These are phyloP conservation scores for Arthromyces matolae DNA, from an alignment of 768 basidiomycete species.

Conservation along the genomic window DNA sequence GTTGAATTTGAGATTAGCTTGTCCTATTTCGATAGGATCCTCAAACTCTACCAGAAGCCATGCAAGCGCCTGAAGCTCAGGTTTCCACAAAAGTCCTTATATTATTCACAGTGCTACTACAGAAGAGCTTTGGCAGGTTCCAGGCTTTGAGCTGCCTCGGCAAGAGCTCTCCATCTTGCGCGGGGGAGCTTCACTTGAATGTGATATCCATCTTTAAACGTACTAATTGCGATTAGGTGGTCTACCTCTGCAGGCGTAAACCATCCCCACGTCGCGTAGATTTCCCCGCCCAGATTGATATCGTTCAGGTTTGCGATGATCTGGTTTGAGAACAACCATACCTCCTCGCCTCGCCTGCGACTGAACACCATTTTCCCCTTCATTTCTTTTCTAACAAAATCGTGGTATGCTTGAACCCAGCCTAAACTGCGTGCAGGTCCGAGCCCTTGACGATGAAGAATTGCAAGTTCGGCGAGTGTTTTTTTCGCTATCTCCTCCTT, in stretches of 20 bases:
- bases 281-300: slow-evolving; percentile 1
- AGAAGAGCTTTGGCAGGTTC: no score
- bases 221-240: background rate
- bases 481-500: background rate
- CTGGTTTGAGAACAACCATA: background rate
- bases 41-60: slow-evolving; percentile 83
- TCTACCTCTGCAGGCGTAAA: background rate
- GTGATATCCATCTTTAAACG: slow-evolving; percentile 3
- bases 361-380: background rate
- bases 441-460: slow-evolving; percentile 2
- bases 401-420: slow-evolving; percentile 2
- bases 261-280: background rate
- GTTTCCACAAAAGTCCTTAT: no score
- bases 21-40: slow-evolving; percentile 89
- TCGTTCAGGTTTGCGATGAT: background rate
- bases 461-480: slow-evolving; percentile 3
- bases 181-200: background rate
- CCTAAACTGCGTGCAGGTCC: background rate
- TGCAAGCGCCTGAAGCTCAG: slow-evolving; percentile 66
- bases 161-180: background rate
- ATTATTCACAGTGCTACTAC: no score
- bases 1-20: slow-evolving; percentile 88
- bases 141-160: background rate
- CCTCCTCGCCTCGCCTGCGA: background rate
- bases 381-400: background rate